These are phyloP conservation scores for Ramaria sp. DNA, from an alignment of 768 basidiomycete species.

Conservation along the genomic window DNA sequence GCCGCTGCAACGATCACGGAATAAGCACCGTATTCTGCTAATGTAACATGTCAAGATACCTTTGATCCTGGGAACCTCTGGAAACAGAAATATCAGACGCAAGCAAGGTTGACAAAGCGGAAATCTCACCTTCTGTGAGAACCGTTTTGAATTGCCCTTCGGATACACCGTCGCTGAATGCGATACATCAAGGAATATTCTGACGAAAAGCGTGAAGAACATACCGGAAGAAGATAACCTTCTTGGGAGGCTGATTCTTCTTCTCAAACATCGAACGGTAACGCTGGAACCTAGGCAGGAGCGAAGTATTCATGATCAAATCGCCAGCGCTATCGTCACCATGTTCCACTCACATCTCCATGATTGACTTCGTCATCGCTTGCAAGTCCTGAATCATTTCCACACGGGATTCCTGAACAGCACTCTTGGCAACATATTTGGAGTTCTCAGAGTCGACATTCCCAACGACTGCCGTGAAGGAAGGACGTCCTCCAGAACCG, in stretches of 20 bases:
- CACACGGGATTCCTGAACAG: constrained; percentile 55
- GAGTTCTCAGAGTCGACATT: constrained; percentile 69
- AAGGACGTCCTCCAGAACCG: constrained; percentile 67
- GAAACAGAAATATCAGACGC: neutral
- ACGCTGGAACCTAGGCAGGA: neutral
- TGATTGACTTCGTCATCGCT: constrained; percentile 48
- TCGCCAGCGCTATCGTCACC: neutral
- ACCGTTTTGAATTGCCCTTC: constrained; percentile 40
- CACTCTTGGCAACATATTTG: constrained; percentile 54
- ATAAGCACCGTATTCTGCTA: neutral
- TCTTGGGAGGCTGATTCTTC: constrained; percentile 38
- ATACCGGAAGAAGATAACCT: constrained; percentile 69
- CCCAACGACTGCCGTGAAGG: constrained; percentile 71
- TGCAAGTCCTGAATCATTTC: constrained; percentile 71
- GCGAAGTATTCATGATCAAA: neutral
- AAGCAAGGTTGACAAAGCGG: neutral
- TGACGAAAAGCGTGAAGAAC: constrained; percentile 9
- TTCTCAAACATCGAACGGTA: constrained; percentile 13
- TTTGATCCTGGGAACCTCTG: constrained; percentile 51
- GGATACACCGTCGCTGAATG: constrained; percentile 39
- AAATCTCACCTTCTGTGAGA: constrained; percentile 42
- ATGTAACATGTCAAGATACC: constrained; percentile 26
- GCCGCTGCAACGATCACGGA: constrained; percentile 36
- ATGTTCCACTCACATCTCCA: neutral
- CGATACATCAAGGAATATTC: neutral